Conservation (phyloP, 78 protist genomes). For the Chrysochromulina parva region DNA sequence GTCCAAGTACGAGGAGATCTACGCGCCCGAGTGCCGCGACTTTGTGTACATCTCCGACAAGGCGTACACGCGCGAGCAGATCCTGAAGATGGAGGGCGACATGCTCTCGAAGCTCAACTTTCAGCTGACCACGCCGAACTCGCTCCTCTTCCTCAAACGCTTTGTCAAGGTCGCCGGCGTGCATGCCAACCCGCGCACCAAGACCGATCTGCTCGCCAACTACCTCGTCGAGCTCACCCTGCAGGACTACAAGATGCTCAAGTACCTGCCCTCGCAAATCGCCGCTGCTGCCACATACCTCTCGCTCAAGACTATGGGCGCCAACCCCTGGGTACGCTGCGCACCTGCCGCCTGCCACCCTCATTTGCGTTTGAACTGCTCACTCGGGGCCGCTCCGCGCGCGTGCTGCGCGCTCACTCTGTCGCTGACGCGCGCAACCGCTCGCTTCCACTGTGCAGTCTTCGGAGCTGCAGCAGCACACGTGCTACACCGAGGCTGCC, state of each 20-base stretch:
- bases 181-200: conserved; percentile 55
- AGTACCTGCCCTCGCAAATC: conserved; percentile 85
- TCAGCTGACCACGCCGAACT: conserved; percentile 75
- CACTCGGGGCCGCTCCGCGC: too few relatives aligned
- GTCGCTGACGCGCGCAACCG: neutral
- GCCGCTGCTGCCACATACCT: conserved; percentile 87
- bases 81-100: conserved; percentile 80
- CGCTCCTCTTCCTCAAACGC: conserved; percentile 88
- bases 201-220: conserved; percentile 59
- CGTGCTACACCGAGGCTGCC: conserved; percentile 32
- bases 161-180: conserved; percentile 82
- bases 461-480: neutral
- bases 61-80: conserved; percentile 89
- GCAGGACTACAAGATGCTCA: conserved; percentile 64
- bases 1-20: conserved; percentile 97
- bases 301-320: conserved; percentile 58
- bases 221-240: conserved; percentile 86
- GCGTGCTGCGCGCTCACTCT: neutral
- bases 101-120: conserved; percentile 80
- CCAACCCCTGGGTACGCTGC: neutral
- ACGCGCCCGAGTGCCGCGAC: conserved; percentile 88
- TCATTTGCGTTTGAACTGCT: neutral
- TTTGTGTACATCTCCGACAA: conserved; percentile 93
- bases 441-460: neutral
- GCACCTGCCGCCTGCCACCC: neutral